Conservation (phyloP, 306 rosid species). For the Lagenaria siceraria region DNA sequence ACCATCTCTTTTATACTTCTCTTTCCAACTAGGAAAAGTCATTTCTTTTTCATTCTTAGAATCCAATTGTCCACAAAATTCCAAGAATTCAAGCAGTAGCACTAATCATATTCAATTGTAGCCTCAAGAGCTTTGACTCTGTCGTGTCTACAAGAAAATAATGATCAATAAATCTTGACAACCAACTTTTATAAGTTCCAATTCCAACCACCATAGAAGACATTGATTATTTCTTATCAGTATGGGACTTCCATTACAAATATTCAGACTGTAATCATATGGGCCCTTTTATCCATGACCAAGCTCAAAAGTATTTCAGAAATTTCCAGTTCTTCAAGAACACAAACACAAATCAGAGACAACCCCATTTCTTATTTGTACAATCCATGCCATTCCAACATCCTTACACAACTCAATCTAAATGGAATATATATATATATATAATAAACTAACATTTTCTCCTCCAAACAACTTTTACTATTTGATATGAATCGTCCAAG, state of each 20-base stretch:
- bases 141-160: not conserved
- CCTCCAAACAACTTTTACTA: not conserved
- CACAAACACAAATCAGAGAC: not conserved
- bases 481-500: too few species aligned
- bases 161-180: not conserved
- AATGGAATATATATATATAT: not conserved
- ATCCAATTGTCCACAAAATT: not conserved
- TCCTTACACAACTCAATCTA: not conserved
- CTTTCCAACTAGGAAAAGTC: not conserved
- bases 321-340: not conserved
- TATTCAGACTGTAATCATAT: not conserved
- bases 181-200: not conserved
- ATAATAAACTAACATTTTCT: not conserved
- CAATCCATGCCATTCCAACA: not conserved
- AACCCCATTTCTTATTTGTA: not conserved
- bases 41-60: not conserved
- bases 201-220: not conserved
- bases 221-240: not conserved
- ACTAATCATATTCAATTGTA: not conserved
- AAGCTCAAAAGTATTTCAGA: not conserved
- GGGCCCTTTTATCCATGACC: not conserved
- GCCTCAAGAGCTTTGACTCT: not conserved
- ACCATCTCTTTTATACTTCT: not conserved
- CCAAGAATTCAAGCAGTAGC: not conserved
- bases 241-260: not conserved